Conservation (phyloP, 495 filamentous ascomycete genomes). For the Lophiotrema nucula region DNA sequence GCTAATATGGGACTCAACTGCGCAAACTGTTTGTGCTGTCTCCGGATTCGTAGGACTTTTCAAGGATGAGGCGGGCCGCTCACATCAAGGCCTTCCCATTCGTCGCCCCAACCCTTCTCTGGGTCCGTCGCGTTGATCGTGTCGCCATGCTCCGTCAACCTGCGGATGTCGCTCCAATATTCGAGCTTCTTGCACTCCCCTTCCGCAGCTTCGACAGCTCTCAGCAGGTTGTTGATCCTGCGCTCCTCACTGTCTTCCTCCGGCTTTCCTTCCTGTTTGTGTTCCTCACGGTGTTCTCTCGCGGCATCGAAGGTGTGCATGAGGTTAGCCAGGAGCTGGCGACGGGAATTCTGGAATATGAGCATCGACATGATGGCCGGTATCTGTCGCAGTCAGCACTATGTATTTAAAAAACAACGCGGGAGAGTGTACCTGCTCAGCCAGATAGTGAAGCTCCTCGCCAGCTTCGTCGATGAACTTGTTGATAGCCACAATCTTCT, state of each 20-base stretch:
- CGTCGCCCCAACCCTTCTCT: slow-evolving; percentile 24
- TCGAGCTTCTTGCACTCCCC: slow-evolving; percentile 65
- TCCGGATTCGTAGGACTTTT: too few relatives aligned
- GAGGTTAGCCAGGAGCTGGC: slow-evolving; percentile 70
- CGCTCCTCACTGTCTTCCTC: slow-evolving; percentile 36
- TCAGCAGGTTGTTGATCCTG: slow-evolving; percentile 54
- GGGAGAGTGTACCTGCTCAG: slow-evolving; percentile 55
- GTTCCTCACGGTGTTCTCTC: slow-evolving; percentile 38
- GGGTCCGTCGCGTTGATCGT: slow-evolving; percentile 48
- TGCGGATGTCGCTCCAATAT: slow-evolving; percentile 74
- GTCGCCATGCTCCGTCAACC: slow-evolving; percentile 55
- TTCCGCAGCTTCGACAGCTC: slow-evolving; percentile 62
- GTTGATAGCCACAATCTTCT: slow-evolving; percentile 78
- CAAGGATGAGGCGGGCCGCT: slow-evolving; percentile 27
- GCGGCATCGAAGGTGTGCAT: slow-evolving; percentile 59
- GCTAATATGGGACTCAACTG: too few relatives aligned
- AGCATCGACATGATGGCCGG: slow-evolving; percentile 81
- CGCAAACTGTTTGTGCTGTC: too few relatives aligned
- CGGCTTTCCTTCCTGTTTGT: slow-evolving; percentile 28
- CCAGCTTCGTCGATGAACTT: slow-evolving; percentile 76
- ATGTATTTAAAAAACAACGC: not conserved
- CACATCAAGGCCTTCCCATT: slow-evolving; percentile 29
- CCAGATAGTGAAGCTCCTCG: slow-evolving; percentile 76
- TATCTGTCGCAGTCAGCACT: slow-evolving; percentile 52
- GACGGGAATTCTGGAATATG: slow-evolving; percentile 83